Evolutionary conservation across 352 stramenopile genomes (phyloP), one percentile per base, ranked within the genome.

Genomic region (Phytophthora megakarya): DNA sequence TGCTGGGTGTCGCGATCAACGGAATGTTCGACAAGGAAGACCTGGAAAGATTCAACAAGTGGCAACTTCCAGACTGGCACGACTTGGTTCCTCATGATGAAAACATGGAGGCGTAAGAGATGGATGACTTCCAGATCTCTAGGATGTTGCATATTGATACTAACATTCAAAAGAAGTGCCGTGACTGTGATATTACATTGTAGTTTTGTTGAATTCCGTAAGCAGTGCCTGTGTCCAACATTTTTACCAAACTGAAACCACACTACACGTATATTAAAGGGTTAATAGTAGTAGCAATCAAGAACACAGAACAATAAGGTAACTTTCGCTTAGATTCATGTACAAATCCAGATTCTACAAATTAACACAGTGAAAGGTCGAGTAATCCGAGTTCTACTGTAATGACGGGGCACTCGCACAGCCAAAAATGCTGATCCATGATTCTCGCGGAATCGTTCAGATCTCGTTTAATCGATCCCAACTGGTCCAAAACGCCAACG

Each of bases 21-120:
- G 44, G 51, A 10, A 68, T 68, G 25, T 79, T 76, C 21, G 49
- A 70, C 32, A 69, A 68, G 28, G 35, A 74, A 32, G 54, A 70
- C 16, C 50, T 67, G 9, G 44, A 58, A 38, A 48, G 46, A 5
- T 65, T 75, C 33, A 71, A 76, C 48, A 78, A 76, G 39, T 77
- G 67, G 61, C 59, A 70, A 26, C 52, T 87, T 1, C 60, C 80
- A 2, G 71, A 86, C 33, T 72, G 70, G 61, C 73, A 83, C 28
- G 74, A 73, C 35, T 46, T 70, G 35, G 65, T 65, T 2, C 65
- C 84, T 16, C 62, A 70, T 26, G 32, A 56, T 8, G 42, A 39
- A 5, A 21, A 37, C 25, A 25, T 16, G 19, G 21, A 39, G 23
- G 15, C 47, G 30, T 50, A 26, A 48, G 35, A 39, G 16, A 42